phyloP scores from a whole-genome alignment of 768 basidiomycete species.

The Boletus rufocinnamomeus region DNA sequence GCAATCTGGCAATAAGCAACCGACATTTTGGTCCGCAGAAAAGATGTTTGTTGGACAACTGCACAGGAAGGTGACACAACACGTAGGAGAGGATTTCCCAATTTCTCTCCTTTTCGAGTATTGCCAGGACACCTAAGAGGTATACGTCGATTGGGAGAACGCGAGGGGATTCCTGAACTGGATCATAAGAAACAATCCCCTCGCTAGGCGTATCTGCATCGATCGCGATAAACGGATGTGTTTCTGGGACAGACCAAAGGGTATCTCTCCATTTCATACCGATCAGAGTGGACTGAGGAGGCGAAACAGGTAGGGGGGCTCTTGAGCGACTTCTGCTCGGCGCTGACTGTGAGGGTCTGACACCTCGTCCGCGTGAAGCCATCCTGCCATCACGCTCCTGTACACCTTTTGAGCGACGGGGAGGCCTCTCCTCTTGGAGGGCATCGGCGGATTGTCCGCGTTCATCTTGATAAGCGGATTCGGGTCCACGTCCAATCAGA shows the following conservation, averaged over 20 bases:
- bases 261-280: constrained; percentile 43
- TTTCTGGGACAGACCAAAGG: constrained; percentile 73
- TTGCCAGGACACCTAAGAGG: constrained; percentile 56
- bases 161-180: constrained; percentile 41
- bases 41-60: constrained; percentile 93
- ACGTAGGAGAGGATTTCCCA: constrained; percentile 96
- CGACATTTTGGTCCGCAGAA: constrained; percentile 88
- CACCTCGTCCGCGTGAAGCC: constrained; percentile 53
- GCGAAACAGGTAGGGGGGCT: constrained; percentile 39
- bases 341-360: constrained; percentile 45
- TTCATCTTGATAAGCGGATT: constrained; percentile 31
- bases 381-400: constrained; percentile 55
- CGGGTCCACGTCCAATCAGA: constrained; percentile 56
- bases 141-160: constrained; percentile 79
- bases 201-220: constrained; percentile 68
- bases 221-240: constrained; percentile 53
- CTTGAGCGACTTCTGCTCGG: constrained; percentile 67
- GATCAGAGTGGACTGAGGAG: constrained; percentile 25
- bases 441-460: constrained; percentile 26
- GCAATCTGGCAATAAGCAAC: constrained; percentile 58
- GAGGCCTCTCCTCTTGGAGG: constrained; percentile 29
- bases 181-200: constrained; percentile 65
- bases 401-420: constrained; percentile 49
- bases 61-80: constrained; percentile 86
- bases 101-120: constrained; percentile 74